Evolutionary conservation across 2,329 filamentous ascomycete species (phyloP).

Genomic region (Scleromitrula shiraiana): DNA sequence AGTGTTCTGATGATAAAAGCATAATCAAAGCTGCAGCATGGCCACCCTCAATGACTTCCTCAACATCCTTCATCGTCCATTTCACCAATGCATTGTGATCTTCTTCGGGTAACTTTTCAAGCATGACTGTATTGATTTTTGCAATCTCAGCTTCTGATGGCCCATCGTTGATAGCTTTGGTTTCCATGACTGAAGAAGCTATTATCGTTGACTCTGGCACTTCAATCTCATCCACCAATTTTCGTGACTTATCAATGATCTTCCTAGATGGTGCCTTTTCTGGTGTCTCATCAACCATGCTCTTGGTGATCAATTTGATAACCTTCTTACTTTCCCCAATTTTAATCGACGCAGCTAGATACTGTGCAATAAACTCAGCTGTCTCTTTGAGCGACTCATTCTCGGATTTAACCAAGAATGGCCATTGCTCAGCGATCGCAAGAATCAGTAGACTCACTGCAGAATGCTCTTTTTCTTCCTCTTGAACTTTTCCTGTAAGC

Average conservation of each 20-base stretch:
- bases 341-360: constrained; percentile 47
- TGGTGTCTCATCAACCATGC: constrained; percentile 33
- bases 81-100: constrained; percentile 46
- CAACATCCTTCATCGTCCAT: constrained; percentile 71
- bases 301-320: constrained; percentile 38
- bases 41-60: constrained; percentile 72
- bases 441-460: constrained; percentile 58
- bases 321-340: constrained; percentile 42
- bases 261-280: constrained; percentile 30
- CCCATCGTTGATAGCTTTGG: not conserved
- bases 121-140: constrained; percentile 12
- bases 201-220: constrained; percentile 14
- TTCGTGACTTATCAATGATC: constrained; percentile 20
- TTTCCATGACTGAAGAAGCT: not conserved
- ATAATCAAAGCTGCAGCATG: constrained; percentile 61
- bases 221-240: constrained; percentile 22
- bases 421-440: constrained; percentile 69
- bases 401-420: constrained; percentile 52
- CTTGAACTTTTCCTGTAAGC: constrained; percentile 33
- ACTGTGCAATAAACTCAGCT: constrained; percentile 48
- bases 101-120: constrained; percentile 20
- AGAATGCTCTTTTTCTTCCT: constrained; percentile 25
- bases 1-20: constrained; percentile 67
- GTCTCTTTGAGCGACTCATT: constrained; percentile 40
- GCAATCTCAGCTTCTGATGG: constrained; percentile 13